phyloP scores from a whole-genome alignment of 345 rosid genomes.

The Kernera saxatilis region DNA sequence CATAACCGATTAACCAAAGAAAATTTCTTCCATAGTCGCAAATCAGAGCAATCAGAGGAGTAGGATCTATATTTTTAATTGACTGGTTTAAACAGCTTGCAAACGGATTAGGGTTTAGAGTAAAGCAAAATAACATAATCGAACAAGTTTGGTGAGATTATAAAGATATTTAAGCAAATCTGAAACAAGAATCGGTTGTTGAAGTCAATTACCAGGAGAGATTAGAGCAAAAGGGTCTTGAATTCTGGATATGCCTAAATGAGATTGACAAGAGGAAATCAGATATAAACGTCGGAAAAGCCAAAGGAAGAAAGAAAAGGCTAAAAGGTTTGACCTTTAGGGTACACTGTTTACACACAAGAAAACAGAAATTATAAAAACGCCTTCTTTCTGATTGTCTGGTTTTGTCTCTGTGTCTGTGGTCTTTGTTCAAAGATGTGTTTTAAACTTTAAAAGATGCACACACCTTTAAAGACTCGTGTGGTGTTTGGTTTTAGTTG shows the following conservation, averaged over 20 bases:
- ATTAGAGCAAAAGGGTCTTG: slow-evolving; percentile 8
- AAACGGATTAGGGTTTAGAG: not conserved
- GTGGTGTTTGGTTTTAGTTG: slow-evolving; percentile 22
- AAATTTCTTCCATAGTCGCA: not conserved
- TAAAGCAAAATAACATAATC: slow-evolving; percentile 1
- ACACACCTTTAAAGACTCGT: slow-evolving; percentile 9
- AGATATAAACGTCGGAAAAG: slow-evolving; percentile 6
- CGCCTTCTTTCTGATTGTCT: not conserved
- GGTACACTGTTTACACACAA: slow-evolving; percentile 23
- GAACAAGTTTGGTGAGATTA: not conserved
- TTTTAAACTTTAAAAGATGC: slow-evolving; percentile 1
- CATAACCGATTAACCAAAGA: not conserved
- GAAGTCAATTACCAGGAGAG: slow-evolving; percentile 33
- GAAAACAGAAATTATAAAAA: slow-evolving; percentile 2
- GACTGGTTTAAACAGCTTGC: not conserved
- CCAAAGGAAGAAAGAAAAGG: slow-evolving; percentile 12
- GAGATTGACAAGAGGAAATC: slow-evolving; percentile 14
- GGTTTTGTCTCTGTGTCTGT: slow-evolving; percentile 12
- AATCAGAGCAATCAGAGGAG: not conserved
- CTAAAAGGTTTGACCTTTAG: slow-evolving; percentile 28
- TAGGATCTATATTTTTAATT: not conserved
- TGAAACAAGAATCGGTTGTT: not conserved
- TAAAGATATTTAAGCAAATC: not conserved
- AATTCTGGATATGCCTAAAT: not conserved
- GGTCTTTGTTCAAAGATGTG: slow-evolving; percentile 29